phyloP scores from a whole-genome alignment of 805 yeast genomes.

The Pichia manshurica region DNA sequence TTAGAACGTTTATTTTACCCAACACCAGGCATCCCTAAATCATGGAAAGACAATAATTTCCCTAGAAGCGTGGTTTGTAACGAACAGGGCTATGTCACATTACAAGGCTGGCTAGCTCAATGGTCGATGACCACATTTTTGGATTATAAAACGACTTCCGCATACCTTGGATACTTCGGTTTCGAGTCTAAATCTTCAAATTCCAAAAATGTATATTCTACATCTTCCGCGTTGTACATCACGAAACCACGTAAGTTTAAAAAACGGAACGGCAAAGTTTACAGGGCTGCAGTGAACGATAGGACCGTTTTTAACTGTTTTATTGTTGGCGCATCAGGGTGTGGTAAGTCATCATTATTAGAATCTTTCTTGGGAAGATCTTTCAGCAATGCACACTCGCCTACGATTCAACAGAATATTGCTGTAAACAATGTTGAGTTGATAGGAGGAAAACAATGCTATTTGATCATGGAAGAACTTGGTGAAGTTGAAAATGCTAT shows the following conservation, averaged over 20 bases:
- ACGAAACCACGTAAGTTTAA: slow-evolving; percentile 76
- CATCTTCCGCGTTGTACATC: slow-evolving; percentile 54
- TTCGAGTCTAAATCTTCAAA: slow-evolving; percentile 47
- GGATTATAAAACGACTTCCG: slow-evolving; percentile 77
- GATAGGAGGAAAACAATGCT: slow-evolving; percentile 93
- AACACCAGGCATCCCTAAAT: slow-evolving; percentile 86
- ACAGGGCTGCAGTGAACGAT: slow-evolving; percentile 66
- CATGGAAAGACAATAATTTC: slow-evolving; percentile 82
- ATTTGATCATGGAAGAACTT: slow-evolving; percentile 81
- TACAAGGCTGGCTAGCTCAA: slow-evolving; percentile 98
- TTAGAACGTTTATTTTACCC: slow-evolving; percentile 67
- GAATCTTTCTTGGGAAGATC: slow-evolving; percentile 77
- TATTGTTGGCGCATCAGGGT: slow-evolving; percentile 74
- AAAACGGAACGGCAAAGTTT: slow-evolving; percentile 55
- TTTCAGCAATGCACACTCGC: slow-evolving; percentile 65
- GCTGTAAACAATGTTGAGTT: slow-evolving; percentile 91
- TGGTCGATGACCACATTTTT: slow-evolving; percentile 96
- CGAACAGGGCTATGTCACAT: slow-evolving; percentile 81
- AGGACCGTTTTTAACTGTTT: slow-evolving; percentile 90
- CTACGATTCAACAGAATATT: slow-evolving; percentile 73
- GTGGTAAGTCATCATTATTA: slow-evolving; percentile 82
- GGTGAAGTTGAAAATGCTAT: slow-evolving; percentile 84
- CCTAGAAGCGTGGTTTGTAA: slow-evolving; percentile 87
- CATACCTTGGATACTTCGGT: slow-evolving; percentile 86
- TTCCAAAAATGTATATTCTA: neutral